Evolutionary conservation across 257 asterid species (phyloP).

Genomic region (Solanum gracilifrons): DNA sequence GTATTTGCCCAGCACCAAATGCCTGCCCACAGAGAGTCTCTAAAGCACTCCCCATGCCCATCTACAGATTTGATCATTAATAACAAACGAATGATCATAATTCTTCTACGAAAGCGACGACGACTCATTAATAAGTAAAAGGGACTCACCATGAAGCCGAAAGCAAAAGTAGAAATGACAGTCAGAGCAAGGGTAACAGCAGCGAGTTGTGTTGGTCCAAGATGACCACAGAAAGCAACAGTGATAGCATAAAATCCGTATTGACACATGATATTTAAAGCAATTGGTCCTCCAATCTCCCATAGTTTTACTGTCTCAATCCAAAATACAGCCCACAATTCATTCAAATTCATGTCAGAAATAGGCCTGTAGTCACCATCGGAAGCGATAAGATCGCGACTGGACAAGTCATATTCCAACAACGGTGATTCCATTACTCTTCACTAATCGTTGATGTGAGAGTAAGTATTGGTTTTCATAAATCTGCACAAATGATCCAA

Average conservation of each 20-base stretch:
- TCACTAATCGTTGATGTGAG: not conserved
- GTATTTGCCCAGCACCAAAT: constrained; percentile 70
- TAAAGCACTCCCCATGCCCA: constrained; percentile 94
- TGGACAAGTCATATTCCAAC: constrained; percentile 2
- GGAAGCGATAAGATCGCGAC: too few relatives aligned
- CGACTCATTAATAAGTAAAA: too few relatives aligned
- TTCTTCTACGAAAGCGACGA: too few relatives aligned
- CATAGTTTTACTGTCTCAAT: constrained; percentile 51
- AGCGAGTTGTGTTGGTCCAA: constrained; percentile 56
- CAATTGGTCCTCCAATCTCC: constrained; percentile 51
- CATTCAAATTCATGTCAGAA: constrained; percentile 14
- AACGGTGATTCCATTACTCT: constrained; percentile 40
- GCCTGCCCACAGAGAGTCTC: constrained; percentile 94
- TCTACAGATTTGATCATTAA: constrained; percentile 8
- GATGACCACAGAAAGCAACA: constrained; percentile 55
- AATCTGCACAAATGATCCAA: not conserved
- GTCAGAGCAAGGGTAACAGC: constrained; percentile 57
- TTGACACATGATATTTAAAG: constrained; percentile 26
- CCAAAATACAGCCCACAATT: constrained; percentile 36
- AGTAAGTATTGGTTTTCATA: not conserved
- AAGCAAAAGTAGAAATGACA: constrained; percentile 43
- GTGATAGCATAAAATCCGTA: constrained; percentile 31
- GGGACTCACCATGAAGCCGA: constrained; percentile 19
- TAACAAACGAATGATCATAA: too few relatives aligned
- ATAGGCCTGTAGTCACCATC: constrained; percentile 44